A percentile compares a stretch with the other conserved stretches of the same genome.
Conservation (phyloP, 176 grass and related monocot species). For the Bothriochloa decipiens region DNA sequence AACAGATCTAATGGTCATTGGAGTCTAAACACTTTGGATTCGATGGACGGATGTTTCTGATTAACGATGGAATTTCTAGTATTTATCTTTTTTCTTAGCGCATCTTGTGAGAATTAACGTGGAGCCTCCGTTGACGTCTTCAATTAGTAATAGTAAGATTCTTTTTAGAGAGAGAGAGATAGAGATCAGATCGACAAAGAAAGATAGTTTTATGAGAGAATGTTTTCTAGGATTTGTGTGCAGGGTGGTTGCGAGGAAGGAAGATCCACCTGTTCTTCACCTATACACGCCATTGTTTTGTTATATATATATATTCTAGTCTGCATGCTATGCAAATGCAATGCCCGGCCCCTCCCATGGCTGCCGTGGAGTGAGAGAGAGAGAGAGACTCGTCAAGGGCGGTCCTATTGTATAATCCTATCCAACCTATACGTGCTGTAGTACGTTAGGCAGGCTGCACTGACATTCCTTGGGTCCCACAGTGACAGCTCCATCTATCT, state of each 20-base stretch:
- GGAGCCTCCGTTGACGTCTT: no score
- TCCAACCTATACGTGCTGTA: not conserved
- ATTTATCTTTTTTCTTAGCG: no score
- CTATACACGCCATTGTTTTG: conserved; percentile 5
- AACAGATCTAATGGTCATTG: no score
- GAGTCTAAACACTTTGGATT: no score
- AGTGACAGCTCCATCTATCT: not conserved
- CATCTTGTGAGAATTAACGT: no score
- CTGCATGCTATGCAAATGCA: no score
- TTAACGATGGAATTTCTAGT: no score
- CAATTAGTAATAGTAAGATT: no score
- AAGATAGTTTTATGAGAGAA: conserved; percentile 30
- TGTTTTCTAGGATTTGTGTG: conserved; percentile 47
- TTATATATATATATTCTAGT: no score
- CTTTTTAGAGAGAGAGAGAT: not conserved
- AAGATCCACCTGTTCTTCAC: conserved; percentile 47
- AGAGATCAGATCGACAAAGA: conserved; percentile 9
- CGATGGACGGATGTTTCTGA: no score
- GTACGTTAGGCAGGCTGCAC: conserved; percentile 31
- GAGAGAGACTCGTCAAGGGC: not conserved
- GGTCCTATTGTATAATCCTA: conserved; percentile 38
- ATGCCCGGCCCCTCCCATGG: not conserved
- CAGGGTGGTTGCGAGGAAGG: conserved; percentile 55
- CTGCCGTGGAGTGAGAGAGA: conserved; percentile 1
- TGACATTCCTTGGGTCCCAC: conserved; percentile 37